A percentile compares a stretch with the other conserved stretches of the same genome.
Evolutionary conservation across 352 stramenopile species (phyloP).

Genomic region (Pythium brassicae): DNA sequence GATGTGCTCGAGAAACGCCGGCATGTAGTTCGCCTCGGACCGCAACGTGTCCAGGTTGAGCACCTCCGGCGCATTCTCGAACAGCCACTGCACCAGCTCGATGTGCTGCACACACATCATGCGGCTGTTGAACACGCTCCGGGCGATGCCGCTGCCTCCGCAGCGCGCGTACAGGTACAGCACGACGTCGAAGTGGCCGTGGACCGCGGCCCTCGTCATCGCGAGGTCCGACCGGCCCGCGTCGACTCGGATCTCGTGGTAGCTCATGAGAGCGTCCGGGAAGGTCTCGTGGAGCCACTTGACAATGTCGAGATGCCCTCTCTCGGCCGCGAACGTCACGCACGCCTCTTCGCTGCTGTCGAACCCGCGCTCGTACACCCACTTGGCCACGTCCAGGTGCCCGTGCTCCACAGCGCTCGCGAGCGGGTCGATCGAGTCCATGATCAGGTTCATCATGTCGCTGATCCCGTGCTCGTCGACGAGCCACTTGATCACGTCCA

Average conservation of each 20-base stretch:
- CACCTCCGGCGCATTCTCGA: neutral
- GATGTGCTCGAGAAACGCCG: neutral
- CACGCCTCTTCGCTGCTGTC: neutral
- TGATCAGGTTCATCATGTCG: too few relatives aligned
- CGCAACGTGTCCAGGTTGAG: neutral
- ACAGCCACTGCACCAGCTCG: neutral
- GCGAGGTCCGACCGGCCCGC: too few relatives aligned
- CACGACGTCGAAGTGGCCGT: too few relatives aligned
- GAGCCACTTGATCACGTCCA: neutral
- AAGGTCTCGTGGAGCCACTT: neutral
- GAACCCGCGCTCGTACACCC: neutral
- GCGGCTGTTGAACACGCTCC: too few relatives aligned
- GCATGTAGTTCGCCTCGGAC: neutral
- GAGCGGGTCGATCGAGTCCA: too few relatives aligned
- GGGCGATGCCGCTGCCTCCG: too few relatives aligned
- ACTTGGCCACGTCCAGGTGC: neutral
- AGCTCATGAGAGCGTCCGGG: neutral
- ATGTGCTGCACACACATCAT: neutral
- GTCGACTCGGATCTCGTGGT: too few relatives aligned
- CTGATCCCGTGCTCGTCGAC: neutral
- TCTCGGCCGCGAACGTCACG: too few relatives aligned
- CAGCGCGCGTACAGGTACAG: too few relatives aligned
- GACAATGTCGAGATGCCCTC: neutral
- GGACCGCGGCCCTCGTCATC: too few relatives aligned
- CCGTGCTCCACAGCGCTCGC: neutral